Evolutionary conservation across 1,284 basidiomycete genomes (phyloP).

Genomic region (Cryptococcus hybrid): DNA sequence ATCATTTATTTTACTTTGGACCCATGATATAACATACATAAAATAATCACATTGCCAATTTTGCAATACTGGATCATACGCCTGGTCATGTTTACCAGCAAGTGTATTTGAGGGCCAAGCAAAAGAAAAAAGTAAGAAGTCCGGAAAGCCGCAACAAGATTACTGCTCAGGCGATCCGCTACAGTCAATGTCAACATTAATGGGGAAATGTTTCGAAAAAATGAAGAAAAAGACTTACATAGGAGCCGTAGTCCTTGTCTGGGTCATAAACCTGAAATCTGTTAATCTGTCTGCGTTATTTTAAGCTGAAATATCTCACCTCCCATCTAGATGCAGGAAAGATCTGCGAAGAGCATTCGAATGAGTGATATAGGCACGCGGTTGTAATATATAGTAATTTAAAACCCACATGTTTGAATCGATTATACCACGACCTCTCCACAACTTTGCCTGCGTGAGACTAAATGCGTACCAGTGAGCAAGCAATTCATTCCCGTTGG

Average conservation of each 20-base stretch:
- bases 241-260: slow-evolving; percentile 85
- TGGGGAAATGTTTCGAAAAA: not conserved
- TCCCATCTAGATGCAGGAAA: slow-evolving; percentile 96
- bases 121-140: not conserved
- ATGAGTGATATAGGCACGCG: not conserved
- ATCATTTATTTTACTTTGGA: no score
- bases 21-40: no score
- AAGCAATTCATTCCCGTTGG: not conserved
- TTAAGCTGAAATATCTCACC: slow-evolving; percentile 53
- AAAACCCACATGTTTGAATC: slow-evolving; percentile 68
- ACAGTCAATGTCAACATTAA: not conserved
- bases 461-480: slow-evolving; percentile 17
- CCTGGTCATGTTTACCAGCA: no score
- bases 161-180: slow-evolving; percentile 1
- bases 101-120: not conserved
- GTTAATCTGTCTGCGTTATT: not conserved
- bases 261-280: slow-evolving; percentile 74
- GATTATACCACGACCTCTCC: slow-evolving; percentile 90
- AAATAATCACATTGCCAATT: no score
- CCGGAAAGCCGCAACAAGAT: no score
- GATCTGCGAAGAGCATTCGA: slow-evolving; percentile 57
- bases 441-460: slow-evolving; percentile 99
- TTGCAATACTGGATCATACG: no score
- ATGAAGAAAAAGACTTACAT: slow-evolving; percentile 41
- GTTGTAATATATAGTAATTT: not conserved